Percentiles rank a stretch among this genome's conserved stretches.
These are phyloP conservation scores for Monosporascus sp. DNA, from an alignment of 2,329 filamentous ascomycete genomes.

Conservation along the genomic window DNA sequence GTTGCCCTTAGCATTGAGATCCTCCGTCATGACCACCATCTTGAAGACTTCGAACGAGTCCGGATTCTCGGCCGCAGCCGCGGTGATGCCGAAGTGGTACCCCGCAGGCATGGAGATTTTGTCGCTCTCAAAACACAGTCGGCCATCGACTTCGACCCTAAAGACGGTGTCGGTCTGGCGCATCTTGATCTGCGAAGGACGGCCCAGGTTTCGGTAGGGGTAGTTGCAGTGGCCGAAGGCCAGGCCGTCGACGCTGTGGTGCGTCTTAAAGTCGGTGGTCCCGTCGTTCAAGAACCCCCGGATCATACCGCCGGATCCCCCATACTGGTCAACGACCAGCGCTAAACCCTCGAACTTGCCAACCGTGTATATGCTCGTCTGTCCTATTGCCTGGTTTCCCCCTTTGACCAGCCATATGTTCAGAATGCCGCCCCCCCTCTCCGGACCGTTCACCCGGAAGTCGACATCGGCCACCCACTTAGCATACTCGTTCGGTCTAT, in stretches of 20 bases:
- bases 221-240: constrained; percentile 93
- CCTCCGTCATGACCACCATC: constrained; percentile 64
- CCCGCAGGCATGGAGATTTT: constrained; percentile 73
- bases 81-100: constrained; percentile 83
- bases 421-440: constrained; percentile 80
- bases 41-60: constrained; percentile 95
- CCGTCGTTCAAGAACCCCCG: constrained; percentile 95
- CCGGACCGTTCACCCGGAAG: constrained; percentile 81
- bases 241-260: constrained; percentile 73
- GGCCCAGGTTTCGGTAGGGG: constrained; percentile 84
- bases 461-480: constrained; percentile 81
- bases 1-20: constrained; percentile 29
- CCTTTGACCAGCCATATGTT: constrained; percentile 87
- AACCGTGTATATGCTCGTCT: constrained; percentile 78
- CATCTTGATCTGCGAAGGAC: constrained; percentile 74
- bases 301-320: constrained; percentile 71
- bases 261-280: constrained; percentile 68
- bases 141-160: constrained; percentile 74
- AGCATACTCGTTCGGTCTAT: constrained; percentile 54
- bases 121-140: constrained; percentile 75
- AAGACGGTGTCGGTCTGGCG: constrained; percentile 60
- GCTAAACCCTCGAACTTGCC: constrained; percentile 86
- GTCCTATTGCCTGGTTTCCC: constrained; percentile 59
- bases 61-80: constrained; percentile 82
- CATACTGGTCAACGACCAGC: constrained; percentile 79